Base-by-base conservation (phyloP, 106 monocot species). In the Amphibolis antarctica region DNA sequence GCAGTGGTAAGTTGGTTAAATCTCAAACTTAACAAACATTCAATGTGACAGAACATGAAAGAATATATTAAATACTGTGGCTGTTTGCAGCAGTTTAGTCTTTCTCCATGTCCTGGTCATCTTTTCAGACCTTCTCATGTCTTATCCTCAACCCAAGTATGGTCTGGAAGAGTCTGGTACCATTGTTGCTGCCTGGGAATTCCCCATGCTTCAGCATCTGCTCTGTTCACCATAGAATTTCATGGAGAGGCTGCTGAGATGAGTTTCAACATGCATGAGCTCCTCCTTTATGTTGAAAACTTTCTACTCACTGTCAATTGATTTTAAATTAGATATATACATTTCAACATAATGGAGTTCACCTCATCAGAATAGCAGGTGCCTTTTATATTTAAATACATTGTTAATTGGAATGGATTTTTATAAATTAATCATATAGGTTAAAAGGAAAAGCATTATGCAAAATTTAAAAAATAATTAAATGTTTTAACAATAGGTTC, bases 261-360 rank as follows among this genome's bases (percentile, higher is more conserved):
- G 91, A 64, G 81, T 86, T 63, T 91, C 91, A 5, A 91, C 86
- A 46, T 91, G 86, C 20, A 91, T 91, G 44, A 91, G 86, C 66
- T 91, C 91, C 22, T 91, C 91, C 62, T 86, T 42, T 78, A 75
- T 86, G 74, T 91, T 86, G 28, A 91, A 91, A 81, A 23, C 91
- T 86, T 62, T 91, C 91, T 86, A 91, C 86, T 64, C 13, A 86
- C 79, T 12, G 91, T 86, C n/a, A 91, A 83, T 86, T 91, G 23
- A 18, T 14, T n/a, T n/a, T n/a, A n/a, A n/a, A n/a, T n/a, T n/a
- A n/a, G 10, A 30, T 13, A 50, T 20, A 45, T 45, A 45, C 12
- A 45, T 45, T 5, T 9, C 12, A 14, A 65, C 46, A 9, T 12
- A 22, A 27, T 65, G 48, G 20, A 22, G 64, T 18, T 30, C 78